These are phyloP conservation scores for Argentina anserina DNA, from an alignment of 306 rosid genomes.

Conservation along the genomic window DNA sequence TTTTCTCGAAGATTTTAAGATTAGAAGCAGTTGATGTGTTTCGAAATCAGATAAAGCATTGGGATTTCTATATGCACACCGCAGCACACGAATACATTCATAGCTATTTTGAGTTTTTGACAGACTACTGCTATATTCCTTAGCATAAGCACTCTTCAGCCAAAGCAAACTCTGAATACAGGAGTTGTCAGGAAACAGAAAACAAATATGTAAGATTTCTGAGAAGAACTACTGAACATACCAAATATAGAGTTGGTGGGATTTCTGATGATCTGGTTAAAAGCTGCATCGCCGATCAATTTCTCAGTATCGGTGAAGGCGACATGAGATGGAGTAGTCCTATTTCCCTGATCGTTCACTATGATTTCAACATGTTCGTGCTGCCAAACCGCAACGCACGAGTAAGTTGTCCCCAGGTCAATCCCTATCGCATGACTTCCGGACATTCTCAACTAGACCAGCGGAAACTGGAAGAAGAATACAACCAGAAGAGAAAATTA, in stretches of 20 bases:
- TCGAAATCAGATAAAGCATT: not conserved
- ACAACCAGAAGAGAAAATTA: too few species aligned
- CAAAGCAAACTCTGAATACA: too few species aligned
- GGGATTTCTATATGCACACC: too few species aligned
- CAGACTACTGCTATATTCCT: not conserved
- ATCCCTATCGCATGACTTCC: not conserved
- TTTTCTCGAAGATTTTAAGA: not conserved
- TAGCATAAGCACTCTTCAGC: too few species aligned
- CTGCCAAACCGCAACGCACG: not conserved
- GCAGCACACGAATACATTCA: not conserved
- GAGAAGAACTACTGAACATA: not conserved
- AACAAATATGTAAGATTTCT: not conserved
- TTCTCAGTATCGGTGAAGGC: not conserved
- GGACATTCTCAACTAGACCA: not conserved
- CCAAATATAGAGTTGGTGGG: not conserved
- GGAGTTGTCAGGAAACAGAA: not conserved
- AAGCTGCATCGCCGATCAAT: not conserved
- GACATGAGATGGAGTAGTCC: not conserved
- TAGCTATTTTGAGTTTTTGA: not conserved
- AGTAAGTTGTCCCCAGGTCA: conserved; percentile 1
- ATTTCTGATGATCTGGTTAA: not conserved
- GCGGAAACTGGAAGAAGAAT: not conserved
- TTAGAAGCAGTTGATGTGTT: not conserved
- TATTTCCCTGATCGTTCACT: not conserved
- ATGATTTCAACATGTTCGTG: not conserved